Evolutionary conservation across 345 rosid genomes (phyloP).

Genomic region (Gossypium anomalum): DNA sequence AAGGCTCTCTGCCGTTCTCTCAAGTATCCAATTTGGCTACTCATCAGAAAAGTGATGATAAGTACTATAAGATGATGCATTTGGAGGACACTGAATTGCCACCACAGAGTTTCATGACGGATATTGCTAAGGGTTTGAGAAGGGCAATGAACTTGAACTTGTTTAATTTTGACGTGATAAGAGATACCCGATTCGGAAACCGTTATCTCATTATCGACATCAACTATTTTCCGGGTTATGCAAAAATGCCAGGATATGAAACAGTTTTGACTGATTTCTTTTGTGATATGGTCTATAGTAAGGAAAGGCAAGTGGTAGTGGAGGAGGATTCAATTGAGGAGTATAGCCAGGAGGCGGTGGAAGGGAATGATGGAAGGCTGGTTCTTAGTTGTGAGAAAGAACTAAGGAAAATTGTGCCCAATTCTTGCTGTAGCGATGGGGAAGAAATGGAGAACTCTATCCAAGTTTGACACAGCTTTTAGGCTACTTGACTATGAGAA

Average conservation of each 20-base stretch:
- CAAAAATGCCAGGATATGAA: constrained; percentile 59
- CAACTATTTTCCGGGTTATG: constrained; percentile 63
- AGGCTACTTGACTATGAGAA: neutral
- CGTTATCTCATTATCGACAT: constrained; percentile 59
- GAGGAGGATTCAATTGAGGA: constrained; percentile 13
- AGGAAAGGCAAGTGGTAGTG: constrained; percentile 7
- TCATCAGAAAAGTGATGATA: constrained; percentile 29
- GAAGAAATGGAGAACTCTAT: constrained; percentile 25
- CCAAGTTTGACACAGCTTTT: constrained; percentile 19
- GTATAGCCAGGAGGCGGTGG: constrained; percentile 1
- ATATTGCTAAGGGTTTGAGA: constrained; percentile 49
- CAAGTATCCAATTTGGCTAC: constrained; percentile 51
- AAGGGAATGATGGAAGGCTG: constrained; percentile 1
- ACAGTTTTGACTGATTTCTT: constrained; percentile 49
- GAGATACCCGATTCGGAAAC: constrained; percentile 42
- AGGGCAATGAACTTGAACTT: constrained; percentile 41
- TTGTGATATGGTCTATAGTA: constrained; percentile 31
- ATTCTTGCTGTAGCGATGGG: constrained; percentile 24
- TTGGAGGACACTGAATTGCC: constrained; percentile 46
- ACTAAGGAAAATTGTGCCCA: constrained; percentile 19
- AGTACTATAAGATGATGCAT: constrained; percentile 32
- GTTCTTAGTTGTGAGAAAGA: constrained; percentile 21
- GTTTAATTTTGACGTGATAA: constrained; percentile 62
- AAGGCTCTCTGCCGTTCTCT: constrained; percentile 49
- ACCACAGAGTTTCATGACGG: constrained; percentile 36